Evolutionary conservation across 2,329 filamentous ascomycete genomes (phyloP).

Genomic region (Pseudogymnoascus sp.): DNA sequence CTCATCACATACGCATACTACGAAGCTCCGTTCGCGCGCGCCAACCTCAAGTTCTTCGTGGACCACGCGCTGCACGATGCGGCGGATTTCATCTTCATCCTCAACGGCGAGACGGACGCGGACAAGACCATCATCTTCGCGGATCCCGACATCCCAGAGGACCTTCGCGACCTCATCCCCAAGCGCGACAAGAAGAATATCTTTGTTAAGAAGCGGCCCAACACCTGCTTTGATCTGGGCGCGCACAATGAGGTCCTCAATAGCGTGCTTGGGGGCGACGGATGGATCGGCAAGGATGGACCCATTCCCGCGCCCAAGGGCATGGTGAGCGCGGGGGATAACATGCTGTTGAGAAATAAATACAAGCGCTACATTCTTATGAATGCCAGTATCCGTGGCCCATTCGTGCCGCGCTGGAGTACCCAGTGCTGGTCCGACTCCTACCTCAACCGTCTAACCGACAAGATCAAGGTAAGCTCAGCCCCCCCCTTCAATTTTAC

Average conservation of each 20-base stretch:
- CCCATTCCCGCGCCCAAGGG: background rate
- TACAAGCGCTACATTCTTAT: constrained; percentile 10
- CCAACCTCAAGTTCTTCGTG: constrained; percentile 9
- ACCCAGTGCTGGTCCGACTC: background rate
- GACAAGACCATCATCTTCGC: constrained; percentile 3
- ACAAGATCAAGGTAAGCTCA: constrained; percentile 4
- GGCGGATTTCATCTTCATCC: constrained; percentile 10
- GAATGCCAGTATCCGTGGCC: constrained; percentile 9
- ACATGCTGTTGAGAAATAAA: background rate
- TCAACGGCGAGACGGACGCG: constrained; percentile 7
- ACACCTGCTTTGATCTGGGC: constrained; percentile 9
- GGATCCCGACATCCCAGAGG: background rate
- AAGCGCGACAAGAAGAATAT: background rate
- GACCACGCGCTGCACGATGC: constrained; percentile 6
- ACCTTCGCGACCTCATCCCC: background rate
- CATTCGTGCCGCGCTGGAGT: constrained; percentile 9
- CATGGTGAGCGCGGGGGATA: background rate
- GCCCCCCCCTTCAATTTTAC: too few species aligned
- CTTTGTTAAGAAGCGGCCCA: background rate
- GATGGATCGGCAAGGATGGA: background rate
- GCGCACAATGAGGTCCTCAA: constrained; percentile 4
- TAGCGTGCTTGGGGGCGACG: background rate
- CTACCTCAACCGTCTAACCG: constrained; percentile 5
- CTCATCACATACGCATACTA: constrained; percentile 14
- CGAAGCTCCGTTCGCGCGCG: background rate